These are phyloP conservation scores for Neurospora terricola DNA, from an alignment of 495 filamentous ascomycete species.

Conservation along the genomic window DNA sequence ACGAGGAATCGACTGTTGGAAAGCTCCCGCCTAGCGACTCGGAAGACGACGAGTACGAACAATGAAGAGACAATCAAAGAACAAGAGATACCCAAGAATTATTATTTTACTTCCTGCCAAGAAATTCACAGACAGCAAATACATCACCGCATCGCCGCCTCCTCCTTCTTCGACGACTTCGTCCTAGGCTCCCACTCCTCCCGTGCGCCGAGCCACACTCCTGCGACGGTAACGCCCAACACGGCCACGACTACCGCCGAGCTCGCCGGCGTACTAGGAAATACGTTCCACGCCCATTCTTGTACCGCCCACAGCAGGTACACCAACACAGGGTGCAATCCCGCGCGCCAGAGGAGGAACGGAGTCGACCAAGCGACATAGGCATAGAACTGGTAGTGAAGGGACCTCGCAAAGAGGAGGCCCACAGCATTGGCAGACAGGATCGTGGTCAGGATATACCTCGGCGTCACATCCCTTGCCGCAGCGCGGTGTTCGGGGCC, in stretches of 20 bases:
- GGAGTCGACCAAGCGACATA: conserved; percentile 89
- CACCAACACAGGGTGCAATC: conserved; percentile 61
- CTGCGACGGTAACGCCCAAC: conserved; percentile 53
- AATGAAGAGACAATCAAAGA: conserved; percentile 3
- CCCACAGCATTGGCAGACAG: conserved; percentile 76
- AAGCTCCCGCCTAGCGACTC: conserved; percentile 72
- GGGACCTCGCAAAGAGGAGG: conserved; percentile 77
- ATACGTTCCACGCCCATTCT: conserved; percentile 96
- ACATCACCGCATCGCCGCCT: conserved; percentile 9
- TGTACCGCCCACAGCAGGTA: conserved; percentile 70
- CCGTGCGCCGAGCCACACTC: conserved; percentile 51
- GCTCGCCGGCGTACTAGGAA: conserved; percentile 77
- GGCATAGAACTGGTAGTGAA: conserved; percentile 97
- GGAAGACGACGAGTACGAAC: conserved; percentile 42
- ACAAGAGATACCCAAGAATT: neutral
- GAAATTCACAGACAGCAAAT: neutral
- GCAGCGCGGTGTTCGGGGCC: conserved; percentile 42
- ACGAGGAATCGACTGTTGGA: conserved; percentile 69
- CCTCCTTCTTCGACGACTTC: conserved; percentile 12
- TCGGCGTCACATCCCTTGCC: conserved; percentile 51
- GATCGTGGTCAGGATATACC: conserved; percentile 68
- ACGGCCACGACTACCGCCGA: conserved; percentile 66
- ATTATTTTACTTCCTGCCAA: neutral
- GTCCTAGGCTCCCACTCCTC: conserved; percentile 25
- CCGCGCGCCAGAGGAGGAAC: conserved; percentile 78